Evolutionary conservation across 202 grass and related monocot species (phyloP), one percentile per base, ranked within the genome.

Genomic region (Schoenoplectus triqueter): DNA sequence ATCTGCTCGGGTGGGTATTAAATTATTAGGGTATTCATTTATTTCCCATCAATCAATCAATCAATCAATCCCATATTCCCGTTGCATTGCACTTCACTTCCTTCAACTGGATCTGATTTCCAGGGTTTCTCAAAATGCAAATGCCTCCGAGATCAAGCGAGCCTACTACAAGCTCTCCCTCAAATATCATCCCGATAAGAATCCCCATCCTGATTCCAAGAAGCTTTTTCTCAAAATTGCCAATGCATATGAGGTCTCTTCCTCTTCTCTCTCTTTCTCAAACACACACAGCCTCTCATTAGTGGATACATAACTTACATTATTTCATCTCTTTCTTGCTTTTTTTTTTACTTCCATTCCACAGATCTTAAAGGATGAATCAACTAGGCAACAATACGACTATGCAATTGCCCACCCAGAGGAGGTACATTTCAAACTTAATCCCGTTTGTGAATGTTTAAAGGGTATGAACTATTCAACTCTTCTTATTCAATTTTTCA

Each of bases 321-420:
- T 15, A 4, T 71, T 7, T 74, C 50, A 64, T 82, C 81, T 62
- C 21, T 46, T 51, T 10, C 55, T 17, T 42, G 18, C 31, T 63
- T 85, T 10, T 6, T 21, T 13, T 46, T 66, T 4, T 47, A 59
- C 39, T 84, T 64, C 71, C 15, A 82, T 87, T 57, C 73, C 49
- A 62, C 86, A 97, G 95, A 95, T 98, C 85, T 84, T 98, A 62
- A 98, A 92, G 85, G 95, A 98, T 77, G 95, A 95, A 87, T 84
- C 91, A 69, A 95, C 95, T 84, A 89, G 95, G 83, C 81, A 89
- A 85, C 86, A 98, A 62, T 98, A 95, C 87, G 92, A 97, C 77
- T 98, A 95, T 95, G 95, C 95, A 69, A 94, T 98, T 90, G 95
- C 89, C 72, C 95, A 98, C 90, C 95, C 95, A 17, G 91, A 98